These are phyloP conservation scores for Kodamaea sagamina DNA, from an alignment of 805 yeast genomes.

Conservation along the genomic window DNA sequence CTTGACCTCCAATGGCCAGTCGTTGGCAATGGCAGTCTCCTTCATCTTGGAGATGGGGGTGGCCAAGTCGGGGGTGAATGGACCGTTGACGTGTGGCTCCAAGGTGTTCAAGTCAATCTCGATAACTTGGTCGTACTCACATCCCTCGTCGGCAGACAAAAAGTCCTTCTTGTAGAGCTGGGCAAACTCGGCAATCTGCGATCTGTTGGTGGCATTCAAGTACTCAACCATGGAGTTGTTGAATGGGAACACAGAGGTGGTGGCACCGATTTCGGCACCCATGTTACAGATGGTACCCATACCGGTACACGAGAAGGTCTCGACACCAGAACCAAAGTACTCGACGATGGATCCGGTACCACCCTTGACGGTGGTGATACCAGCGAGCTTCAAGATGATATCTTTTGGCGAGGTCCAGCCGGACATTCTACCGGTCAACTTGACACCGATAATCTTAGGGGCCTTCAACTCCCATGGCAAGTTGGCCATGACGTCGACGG, in stretches of 20 bases:
- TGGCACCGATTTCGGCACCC: conserved; percentile 99
- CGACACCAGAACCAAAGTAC: conserved; percentile 94
- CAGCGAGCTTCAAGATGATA: conserved; percentile 90
- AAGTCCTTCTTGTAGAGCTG: conserved; percentile 57
- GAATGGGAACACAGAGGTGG: conserved; percentile 95
- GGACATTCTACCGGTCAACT: conserved; percentile 80
- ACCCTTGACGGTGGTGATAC: conserved; percentile 91
- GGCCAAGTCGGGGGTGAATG: conserved; percentile 96
- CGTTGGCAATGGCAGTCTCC: conserved; percentile 63
- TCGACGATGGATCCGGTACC: conserved; percentile 97
- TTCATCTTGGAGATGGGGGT: conserved; percentile 88
- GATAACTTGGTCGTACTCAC: conserved; percentile 87
- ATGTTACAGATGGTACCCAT: conserved; percentile 99
- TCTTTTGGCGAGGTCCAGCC: conserved; percentile 99
- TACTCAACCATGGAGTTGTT: conserved; percentile 78
- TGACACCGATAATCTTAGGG: conserved; percentile 91
- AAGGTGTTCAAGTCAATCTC: conserved; percentile 84
- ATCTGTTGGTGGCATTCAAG: conserved; percentile 81
- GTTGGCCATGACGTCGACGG: conserved; percentile 95
- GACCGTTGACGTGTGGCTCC: conserved; percentile 97
- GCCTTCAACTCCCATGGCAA: conserved; percentile 99
- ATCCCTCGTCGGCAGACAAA: conserved; percentile 82
- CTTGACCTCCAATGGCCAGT: conserved; percentile 84
- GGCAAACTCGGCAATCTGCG: conserved; percentile 80
- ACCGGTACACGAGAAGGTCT: conserved; percentile 90